Evolutionary conservation across 2,329 filamentous ascomycete species (phyloP).

Genomic region (Diatrype stigma): DNA sequence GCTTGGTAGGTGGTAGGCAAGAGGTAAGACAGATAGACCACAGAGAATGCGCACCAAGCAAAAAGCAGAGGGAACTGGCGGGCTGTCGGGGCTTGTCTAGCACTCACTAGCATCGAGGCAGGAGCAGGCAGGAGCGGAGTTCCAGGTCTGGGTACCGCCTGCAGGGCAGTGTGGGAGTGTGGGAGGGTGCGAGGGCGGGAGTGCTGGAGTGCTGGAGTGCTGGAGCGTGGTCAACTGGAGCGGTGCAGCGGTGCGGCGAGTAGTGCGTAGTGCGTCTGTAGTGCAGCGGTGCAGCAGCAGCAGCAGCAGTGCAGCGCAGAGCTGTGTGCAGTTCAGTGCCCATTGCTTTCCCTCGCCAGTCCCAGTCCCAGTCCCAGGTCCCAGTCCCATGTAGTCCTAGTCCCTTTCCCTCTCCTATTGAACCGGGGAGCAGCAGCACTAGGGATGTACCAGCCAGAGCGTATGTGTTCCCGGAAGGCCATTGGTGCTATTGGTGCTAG

Average conservation of each 20-base stretch:
- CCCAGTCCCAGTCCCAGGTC: no score
- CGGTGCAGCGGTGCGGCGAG: neutral
- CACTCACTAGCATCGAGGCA: neutral
- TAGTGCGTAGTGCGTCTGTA: neutral
- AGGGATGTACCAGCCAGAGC: neutral
- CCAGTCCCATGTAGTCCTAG: no score
- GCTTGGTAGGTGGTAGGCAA: neutral
- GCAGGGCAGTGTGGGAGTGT: neutral
- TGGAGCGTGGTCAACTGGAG: no score
- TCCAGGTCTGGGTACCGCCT: neutral
- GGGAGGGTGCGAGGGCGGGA: neutral
- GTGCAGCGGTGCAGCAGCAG: neutral
- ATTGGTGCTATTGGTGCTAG: neutral
- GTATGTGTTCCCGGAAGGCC: neutral
- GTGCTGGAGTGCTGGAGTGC: no score
- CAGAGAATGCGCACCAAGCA: slow-evolving; percentile 23
- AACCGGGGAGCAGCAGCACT: neutral
- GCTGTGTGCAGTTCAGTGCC: neutral
- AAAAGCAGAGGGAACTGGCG: slow-evolving; percentile 10
- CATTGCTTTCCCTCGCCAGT: neutral
- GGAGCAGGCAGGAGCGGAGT: neutral
- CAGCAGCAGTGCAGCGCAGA: neutral
- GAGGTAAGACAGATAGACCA: slow-evolving; percentile 6
- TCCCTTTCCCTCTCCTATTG: neutral
- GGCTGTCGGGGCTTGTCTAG: neutral